Evolutionary conservation across 2,329 filamentous ascomycete genomes (phyloP).

Genomic region (Magnaporthiopsis rhizophila): DNA sequence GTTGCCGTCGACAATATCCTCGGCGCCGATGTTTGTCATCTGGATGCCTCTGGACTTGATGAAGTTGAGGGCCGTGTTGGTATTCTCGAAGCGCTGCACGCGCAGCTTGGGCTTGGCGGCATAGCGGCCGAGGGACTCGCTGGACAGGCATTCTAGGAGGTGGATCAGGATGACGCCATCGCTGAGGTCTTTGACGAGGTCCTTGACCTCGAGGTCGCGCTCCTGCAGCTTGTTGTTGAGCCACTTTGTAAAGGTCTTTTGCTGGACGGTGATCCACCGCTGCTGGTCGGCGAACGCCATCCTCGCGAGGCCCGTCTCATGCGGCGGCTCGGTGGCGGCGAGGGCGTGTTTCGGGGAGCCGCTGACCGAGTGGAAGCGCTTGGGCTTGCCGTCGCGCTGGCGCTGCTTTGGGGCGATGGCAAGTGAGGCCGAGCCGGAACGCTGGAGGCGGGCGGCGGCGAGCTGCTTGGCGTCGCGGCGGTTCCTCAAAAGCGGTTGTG

Average conservation of each 20-base stretch:
- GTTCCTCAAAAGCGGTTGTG: slow-evolving; percentile 24
- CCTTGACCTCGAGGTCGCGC: slow-evolving; percentile 71
- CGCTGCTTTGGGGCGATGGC: slow-evolving; percentile 22
- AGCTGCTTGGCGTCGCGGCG: slow-evolving; percentile 39
- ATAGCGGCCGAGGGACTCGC: slow-evolving; percentile 92
- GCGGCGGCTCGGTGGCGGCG: slow-evolving; percentile 36
- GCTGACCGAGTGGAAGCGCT: slow-evolving; percentile 25
- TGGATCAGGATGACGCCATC: slow-evolving; percentile 95
- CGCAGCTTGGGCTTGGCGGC: slow-evolving; percentile 92
- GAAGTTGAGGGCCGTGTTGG: slow-evolving; percentile 89
- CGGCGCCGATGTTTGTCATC: slow-evolving; percentile 96
- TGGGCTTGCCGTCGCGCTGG: slow-evolving; percentile 17
- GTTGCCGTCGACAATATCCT: slow-evolving; percentile 97
- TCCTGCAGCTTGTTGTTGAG: slow-evolving; percentile 89
- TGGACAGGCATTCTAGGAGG: slow-evolving; percentile 89
- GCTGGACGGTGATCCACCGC: slow-evolving; percentile 73
- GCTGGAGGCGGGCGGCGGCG: slow-evolving; percentile 40
- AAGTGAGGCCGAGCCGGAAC: slow-evolving; percentile 31
- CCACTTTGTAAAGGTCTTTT: slow-evolving; percentile 99
- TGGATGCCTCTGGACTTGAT: slow-evolving; percentile 79
- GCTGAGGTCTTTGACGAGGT: slow-evolving; percentile 81
- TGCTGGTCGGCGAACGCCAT: slow-evolving; percentile 60
- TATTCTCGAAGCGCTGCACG: slow-evolving; percentile 96
- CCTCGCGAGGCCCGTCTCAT: slow-evolving; percentile 43
- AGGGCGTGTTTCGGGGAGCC: slow-evolving; percentile 32